Evolutionary conservation across 2,329 filamentous ascomycete genomes (phyloP).

Genomic region (Curvularia sp.): DNA sequence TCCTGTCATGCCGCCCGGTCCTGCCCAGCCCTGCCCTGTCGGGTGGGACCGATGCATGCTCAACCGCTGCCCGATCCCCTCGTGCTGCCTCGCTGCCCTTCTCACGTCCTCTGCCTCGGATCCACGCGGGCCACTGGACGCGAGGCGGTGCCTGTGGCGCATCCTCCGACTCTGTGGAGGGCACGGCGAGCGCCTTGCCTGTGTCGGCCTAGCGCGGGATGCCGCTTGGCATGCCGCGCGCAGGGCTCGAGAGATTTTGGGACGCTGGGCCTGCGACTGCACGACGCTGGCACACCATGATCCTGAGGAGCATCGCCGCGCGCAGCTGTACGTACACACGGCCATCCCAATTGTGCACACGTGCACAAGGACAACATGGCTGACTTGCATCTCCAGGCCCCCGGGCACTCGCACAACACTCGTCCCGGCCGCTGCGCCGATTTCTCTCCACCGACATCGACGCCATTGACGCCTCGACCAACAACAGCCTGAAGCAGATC

Average conservation of each 20-base stretch:
- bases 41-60: slow-evolving; percentile 18
- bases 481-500: slow-evolving; percentile 40
- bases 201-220: not conserved
- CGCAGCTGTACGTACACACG: slow-evolving; percentile 45
- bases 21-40: slow-evolving; percentile 1
- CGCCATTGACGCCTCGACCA: slow-evolving; percentile 39
- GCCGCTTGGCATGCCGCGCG: slow-evolving; percentile 8
- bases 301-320: slow-evolving; percentile 52
- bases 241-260: slow-evolving; percentile 14
- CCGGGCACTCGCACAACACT: slow-evolving; percentile 41
- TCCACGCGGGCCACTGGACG: not conserved
- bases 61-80: not conserved
- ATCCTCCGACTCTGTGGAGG: slow-evolving; percentile 1
- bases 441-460: slow-evolving; percentile 45
- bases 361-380: not conserved
- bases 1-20: no score
- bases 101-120: not conserved
- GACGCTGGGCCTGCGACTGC: slow-evolving; percentile 5
- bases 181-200: not conserved
- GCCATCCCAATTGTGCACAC: not conserved
- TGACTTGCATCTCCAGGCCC: slow-evolving; percentile 41
- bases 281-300: slow-evolving; percentile 44
- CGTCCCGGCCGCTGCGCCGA: slow-evolving; percentile 31
- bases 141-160: slow-evolving; percentile 1
- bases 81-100: not conserved